phyloP scores from a whole-genome alignment of 176 grass and related monocot species.

The Hordeum marinum region DNA sequence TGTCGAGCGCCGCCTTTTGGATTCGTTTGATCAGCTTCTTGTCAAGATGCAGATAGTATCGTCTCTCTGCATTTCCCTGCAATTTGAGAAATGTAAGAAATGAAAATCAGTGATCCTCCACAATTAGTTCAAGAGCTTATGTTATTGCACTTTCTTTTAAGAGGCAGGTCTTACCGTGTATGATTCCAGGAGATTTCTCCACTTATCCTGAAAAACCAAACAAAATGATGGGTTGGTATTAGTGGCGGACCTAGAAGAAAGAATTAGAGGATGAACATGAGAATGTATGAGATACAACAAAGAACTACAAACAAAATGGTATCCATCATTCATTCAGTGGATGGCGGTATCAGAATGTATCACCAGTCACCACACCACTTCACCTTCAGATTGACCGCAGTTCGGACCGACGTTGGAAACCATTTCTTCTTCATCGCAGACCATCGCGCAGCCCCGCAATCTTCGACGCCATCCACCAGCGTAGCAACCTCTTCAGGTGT shows the following conservation, averaged over 20 bases:
- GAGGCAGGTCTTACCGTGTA: not conserved
- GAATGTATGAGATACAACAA: not conserved
- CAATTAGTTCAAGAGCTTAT: not conserved
- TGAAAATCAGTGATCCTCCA: not conserved
- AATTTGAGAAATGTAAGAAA: not conserved
- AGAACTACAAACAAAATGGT: not conserved
- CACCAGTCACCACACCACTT: too few species aligned
- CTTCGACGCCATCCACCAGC: not conserved
- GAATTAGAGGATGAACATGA: not conserved
- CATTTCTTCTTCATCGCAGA: not conserved
- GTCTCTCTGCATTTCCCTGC: not conserved
- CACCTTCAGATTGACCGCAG: not conserved
- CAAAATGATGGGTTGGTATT: not conserved
- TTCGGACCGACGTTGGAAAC: not conserved
- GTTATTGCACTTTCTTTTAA: not conserved
- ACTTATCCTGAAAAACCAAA: not conserved
- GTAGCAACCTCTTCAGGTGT: not conserved
- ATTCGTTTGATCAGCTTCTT: not conserved
- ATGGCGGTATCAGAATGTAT: not conserved
- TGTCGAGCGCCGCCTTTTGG: not conserved
- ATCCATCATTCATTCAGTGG: too few species aligned
- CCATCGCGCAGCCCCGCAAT: conserved; percentile 8
- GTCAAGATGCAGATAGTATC: not conserved
- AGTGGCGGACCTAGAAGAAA: not conserved
- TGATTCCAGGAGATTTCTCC: not conserved